Conservation (phyloP, 2,329 filamentous ascomycete species). For the Neodidymelliopsis sp. region DNA sequence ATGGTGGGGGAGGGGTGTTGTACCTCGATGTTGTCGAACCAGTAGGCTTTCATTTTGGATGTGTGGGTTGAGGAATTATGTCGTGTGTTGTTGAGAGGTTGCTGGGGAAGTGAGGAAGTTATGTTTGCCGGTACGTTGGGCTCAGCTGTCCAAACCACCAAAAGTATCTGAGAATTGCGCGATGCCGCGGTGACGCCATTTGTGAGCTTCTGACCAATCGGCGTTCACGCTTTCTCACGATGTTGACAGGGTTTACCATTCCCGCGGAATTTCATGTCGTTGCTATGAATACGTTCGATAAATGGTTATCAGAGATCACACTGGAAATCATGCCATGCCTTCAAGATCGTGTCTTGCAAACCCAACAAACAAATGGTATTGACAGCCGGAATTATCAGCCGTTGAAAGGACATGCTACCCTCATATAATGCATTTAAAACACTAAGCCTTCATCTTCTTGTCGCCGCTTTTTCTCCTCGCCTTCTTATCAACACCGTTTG, state of each 20-base stretch:
- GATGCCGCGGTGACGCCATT: slow-evolving; percentile 30
- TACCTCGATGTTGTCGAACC: slow-evolving; percentile 72
- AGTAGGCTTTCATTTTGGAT: slow-evolving; percentile 71
- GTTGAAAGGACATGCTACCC: not conserved
- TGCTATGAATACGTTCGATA: too few relatives aligned
- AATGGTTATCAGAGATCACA: too few relatives aligned
- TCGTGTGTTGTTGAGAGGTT: not conserved
- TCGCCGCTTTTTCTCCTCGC: slow-evolving; percentile 31
- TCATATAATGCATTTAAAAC: not conserved
- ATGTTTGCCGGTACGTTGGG: slow-evolving; percentile 14
- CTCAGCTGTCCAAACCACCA: slow-evolving; percentile 9
- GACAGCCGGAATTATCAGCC: not conserved
- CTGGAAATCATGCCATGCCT: too few relatives aligned
- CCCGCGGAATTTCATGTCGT: too few relatives aligned
- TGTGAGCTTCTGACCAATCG: slow-evolving; percentile 25
- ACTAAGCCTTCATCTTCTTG: slow-evolving; percentile 30
- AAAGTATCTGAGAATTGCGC: slow-evolving; percentile 30
- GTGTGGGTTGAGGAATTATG: not conserved
- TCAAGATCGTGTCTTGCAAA: too few relatives aligned
- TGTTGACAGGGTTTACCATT: not conserved
- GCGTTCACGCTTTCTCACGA: slow-evolving; percentile 37
- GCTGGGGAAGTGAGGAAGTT: not conserved
- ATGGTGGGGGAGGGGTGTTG: not conserved
- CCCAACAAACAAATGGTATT: slow-evolving; percentile 2
- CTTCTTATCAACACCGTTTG: slow-evolving; percentile 15